phyloP scores from a whole-genome alignment of 306 rosid genomes.

The Pterocarpus santalinus region DNA sequence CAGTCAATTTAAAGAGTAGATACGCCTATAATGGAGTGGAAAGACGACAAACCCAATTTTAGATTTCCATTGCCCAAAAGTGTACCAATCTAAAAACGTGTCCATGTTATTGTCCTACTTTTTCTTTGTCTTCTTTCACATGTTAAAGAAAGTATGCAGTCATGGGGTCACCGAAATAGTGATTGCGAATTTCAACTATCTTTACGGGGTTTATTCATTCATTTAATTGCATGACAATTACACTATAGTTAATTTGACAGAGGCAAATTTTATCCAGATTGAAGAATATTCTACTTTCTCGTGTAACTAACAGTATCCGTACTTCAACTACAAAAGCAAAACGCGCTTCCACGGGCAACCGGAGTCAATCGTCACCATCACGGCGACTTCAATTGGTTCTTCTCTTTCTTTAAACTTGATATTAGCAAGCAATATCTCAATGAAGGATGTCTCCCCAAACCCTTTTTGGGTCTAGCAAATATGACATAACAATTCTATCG shows the following conservation, averaged over 20 bases:
- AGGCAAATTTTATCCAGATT: not conserved
- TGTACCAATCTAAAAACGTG: not conserved
- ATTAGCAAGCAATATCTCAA: too few relatives aligned
- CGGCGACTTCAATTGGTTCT: too few relatives aligned
- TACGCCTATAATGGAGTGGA: not conserved
- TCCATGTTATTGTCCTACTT: not conserved
- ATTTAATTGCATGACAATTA: not conserved
- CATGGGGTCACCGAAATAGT: not conserved
- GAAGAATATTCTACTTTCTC: not conserved
- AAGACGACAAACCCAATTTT: not conserved
- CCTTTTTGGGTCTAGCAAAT: too few relatives aligned
- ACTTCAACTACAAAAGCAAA: too few relatives aligned
- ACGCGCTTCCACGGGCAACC: too few relatives aligned
- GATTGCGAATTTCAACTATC: not conserved
- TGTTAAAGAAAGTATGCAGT: not conserved
- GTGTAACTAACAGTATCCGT: not conserved
- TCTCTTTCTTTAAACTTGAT: too few relatives aligned
- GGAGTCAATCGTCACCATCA: too few relatives aligned
- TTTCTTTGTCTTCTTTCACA: not conserved
- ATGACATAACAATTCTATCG: too few relatives aligned
- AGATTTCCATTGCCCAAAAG: not conserved
- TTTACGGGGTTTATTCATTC: not conserved
- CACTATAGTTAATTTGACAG: not conserved
- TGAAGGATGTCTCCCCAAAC: too few relatives aligned
- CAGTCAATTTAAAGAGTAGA: not conserved